Evolutionary conservation across 1,284 basidiomycete species (phyloP), one percentile per base, ranked within the genome.

Genomic region (Pseudozyma flocculosa): DNA sequence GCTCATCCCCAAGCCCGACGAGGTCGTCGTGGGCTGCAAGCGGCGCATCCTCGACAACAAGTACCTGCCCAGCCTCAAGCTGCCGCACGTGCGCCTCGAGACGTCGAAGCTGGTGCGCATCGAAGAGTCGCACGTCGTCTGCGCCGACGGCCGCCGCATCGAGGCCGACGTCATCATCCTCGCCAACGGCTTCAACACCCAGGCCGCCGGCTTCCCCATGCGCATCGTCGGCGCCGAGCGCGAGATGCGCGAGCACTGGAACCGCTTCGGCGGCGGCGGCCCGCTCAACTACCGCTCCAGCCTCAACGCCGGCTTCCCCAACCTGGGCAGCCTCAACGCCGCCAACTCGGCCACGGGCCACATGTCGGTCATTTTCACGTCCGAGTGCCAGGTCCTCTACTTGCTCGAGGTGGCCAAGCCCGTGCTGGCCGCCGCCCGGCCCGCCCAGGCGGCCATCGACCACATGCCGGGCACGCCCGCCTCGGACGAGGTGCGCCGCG

Each of bases 81-180:
- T 51, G 23, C 61, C 66, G 9, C 67, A 77, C 42, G 55, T 76
- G 43, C 54, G 61, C 14, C 59, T 78, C 8, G 62, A 68, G 24
- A 46, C 53, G 14, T 52, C 56, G 8, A 64, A 68, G 45, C 47
- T 76, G 1, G 62, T 49, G 4, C 47, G 53, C 5, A 76, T 78
- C 54, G 68, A 72, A 36, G 61, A 68, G 32, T 19, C 72, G 19
- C 63, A 72, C 36, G 74, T 75, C 32, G 48, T 75, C 13, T 61
- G 63, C 0, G 63, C 55, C 3, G 70, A 72, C 30, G 75, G 75
- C 23, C 45, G 61, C 4, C 49, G 53, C n/a, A 46, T 76, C 34
- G 65, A 72, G 10, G 74, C 75, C 1, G 75, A 77, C 32, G 72
- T 76, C 17, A 75, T 77, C 42, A 60, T 77, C 11, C 56, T 77